These are phyloP conservation scores for Musa itinerans DNA, from an alignment of 176 grass and related monocot genomes.

Conservation along the genomic window DNA sequence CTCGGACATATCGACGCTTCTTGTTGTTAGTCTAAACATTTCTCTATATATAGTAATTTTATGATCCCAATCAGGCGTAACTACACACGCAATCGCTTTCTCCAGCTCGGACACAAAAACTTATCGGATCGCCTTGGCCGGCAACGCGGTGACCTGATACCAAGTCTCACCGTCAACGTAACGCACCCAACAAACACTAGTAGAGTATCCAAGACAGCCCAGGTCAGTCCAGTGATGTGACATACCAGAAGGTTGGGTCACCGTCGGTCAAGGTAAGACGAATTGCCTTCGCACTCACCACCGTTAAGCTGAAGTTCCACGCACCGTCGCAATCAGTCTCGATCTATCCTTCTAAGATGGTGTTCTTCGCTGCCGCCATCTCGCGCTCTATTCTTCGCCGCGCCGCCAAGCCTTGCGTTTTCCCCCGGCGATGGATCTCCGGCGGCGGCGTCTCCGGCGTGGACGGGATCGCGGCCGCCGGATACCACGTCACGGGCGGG, in stretches of 20 bases:
- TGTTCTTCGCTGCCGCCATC: slow-evolving; percentile 20
- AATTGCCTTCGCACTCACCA: neutral
- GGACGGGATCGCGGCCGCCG: slow-evolving; percentile 27
- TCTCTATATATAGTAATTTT: too few relatives aligned
- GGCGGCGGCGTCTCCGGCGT: slow-evolving; percentile 22
- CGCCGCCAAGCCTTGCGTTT: neutral
- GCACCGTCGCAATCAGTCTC: neutral
- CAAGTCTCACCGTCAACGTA: neutral
- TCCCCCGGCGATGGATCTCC: slow-evolving; percentile 25
- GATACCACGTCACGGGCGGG: slow-evolving; percentile 64
- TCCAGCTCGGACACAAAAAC: neutral
- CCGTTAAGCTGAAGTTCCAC: neutral
- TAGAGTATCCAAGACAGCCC: neutral
- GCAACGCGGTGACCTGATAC: neutral
- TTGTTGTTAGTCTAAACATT: too few relatives aligned
- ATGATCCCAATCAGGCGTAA: neutral
- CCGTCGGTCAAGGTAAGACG: neutral
- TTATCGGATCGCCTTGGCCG: neutral
- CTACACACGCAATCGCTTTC: neutral
- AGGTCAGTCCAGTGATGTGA: neutral
- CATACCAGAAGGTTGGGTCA: neutral
- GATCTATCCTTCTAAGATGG: slow-evolving; percentile 25
- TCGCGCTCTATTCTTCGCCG: slow-evolving; percentile 47
- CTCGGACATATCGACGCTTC: slow-evolving; percentile 24
- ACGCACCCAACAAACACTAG: neutral